A percentile compares a stretch with the other conserved stretches of the same genome.
Evolutionary conservation across 2,329 filamentous ascomycete species (phyloP).

Genomic region (Fusarium humuli): DNA sequence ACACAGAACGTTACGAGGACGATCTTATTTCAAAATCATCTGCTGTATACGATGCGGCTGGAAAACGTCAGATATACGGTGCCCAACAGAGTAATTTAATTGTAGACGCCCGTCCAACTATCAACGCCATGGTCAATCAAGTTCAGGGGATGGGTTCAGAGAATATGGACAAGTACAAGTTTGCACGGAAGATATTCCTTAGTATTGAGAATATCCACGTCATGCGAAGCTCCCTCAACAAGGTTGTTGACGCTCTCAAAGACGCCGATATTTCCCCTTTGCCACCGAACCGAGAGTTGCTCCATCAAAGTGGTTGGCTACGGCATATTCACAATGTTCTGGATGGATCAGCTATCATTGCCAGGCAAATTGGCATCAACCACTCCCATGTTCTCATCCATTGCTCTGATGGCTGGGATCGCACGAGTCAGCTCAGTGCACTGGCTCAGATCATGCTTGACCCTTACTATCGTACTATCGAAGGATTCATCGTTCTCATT

Average conservation of each 20-base stretch:
- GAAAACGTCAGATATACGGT: constrained; percentile 80
- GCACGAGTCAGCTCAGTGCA: constrained; percentile 93
- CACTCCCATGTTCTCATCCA: constrained; percentile 97
- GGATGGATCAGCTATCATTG: constrained; percentile 85
- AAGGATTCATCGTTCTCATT: constrained; percentile 92
- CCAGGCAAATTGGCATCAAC: constrained; percentile 87
- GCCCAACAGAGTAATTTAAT: constrained; percentile 95
- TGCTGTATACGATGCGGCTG: constrained; percentile 65
- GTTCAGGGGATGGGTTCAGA: constrained; percentile 93
- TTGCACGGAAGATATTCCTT: constrained; percentile 89
- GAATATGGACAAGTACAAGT: constrained; percentile 97
- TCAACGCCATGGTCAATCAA: constrained; percentile 96
- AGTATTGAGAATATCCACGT: constrained; percentile 99
- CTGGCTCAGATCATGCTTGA: constrained; percentile 93
- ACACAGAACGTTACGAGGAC: constrained; percentile 76
- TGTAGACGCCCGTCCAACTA: constrained; percentile 91
- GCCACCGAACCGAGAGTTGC: constrained; percentile 81
- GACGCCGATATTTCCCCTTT: constrained; percentile 89
- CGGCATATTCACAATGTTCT: constrained; percentile 88
- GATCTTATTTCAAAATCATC: constrained; percentile 65
- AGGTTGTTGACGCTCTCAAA: constrained; percentile 89
- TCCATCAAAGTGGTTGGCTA: constrained; percentile 89
- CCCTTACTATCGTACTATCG: constrained; percentile 92
- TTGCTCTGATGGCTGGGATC: constrained; percentile 98
- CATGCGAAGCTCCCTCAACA: constrained; percentile 91